A percentile compares a stretch with the other conserved stretches of the same genome.
Conservation (phyloP, 2,329 filamentous ascomycete genomes). For the Verticillium zaregamsianum region DNA sequence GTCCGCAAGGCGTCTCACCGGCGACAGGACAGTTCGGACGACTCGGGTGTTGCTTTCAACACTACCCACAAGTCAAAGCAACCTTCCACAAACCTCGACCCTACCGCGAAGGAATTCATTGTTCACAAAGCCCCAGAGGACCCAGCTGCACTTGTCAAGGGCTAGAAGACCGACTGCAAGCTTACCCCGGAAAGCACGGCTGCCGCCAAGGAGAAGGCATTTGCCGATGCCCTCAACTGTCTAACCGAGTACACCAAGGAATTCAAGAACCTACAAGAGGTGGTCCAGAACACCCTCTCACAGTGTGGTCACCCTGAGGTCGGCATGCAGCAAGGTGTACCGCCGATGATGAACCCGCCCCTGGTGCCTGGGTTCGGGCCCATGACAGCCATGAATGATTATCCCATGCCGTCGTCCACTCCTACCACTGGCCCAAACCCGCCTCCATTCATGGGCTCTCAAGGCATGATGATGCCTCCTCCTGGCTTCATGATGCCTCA, state of each 20-base stretch:
- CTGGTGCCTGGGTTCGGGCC: neutral
- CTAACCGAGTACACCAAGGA: neutral
- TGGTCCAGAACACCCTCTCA: constrained; percentile 5
- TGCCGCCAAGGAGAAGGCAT: neutral
- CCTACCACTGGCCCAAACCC: neutral
- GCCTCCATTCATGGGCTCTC: neutral
- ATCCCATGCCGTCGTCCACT: neutral
- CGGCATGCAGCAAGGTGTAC: neutral
- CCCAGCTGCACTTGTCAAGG: neutral
- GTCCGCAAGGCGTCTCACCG: neutral
- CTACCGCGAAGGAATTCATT: neutral
- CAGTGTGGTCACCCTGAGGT: constrained; percentile 2
- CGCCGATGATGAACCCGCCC: neutral
- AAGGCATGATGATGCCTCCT: neutral
- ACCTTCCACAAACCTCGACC: neutral
- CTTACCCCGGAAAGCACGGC: neutral
- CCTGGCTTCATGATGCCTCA: neutral
- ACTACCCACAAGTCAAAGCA: no score
- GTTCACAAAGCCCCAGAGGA: no score
- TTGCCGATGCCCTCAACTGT: neutral
- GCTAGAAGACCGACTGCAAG: neutral
- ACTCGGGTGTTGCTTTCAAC: neutral
- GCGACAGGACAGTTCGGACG: neutral
- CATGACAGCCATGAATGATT: neutral
- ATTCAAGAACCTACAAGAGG: constrained; percentile 2